Evolutionary conservation across 1,139 yeast species (phyloP).

Genomic region (Protomyces inouyei): DNA sequence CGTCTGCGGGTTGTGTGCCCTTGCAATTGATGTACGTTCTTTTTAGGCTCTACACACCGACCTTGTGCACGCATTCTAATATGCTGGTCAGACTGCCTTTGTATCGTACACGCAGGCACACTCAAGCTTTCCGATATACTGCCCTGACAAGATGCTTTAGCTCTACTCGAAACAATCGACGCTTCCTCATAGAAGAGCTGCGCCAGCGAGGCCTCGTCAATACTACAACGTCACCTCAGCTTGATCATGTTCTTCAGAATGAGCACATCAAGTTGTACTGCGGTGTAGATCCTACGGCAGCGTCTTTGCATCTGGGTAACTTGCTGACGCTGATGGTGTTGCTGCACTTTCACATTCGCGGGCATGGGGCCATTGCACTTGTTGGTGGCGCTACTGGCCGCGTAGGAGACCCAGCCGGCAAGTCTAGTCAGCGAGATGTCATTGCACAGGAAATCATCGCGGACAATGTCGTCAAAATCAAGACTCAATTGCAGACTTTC

Average conservation of each 20-base stretch:
- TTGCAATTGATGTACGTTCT: too few species aligned
- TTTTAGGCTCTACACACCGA: too few species aligned
- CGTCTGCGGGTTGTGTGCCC: too few species aligned
- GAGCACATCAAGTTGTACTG: constrained; percentile 60
- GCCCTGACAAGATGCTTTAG: too few species aligned
- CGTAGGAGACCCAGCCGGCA: constrained; percentile 96
- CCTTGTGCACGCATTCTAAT: too few species aligned
- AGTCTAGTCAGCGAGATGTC: constrained; percentile 64
- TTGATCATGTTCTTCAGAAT: neutral
- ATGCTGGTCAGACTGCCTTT: too few species aligned
- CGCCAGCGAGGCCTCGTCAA: constrained; percentile 17
- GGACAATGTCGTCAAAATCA: constrained; percentile 57
- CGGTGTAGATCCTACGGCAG: constrained; percentile 96
- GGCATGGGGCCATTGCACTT: constrained; percentile 73
- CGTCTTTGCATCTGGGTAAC: constrained; percentile 84
- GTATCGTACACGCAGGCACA: too few species aligned
- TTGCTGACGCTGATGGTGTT: constrained; percentile 78
- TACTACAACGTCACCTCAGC: constrained; percentile 7
- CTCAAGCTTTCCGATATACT: too few species aligned
- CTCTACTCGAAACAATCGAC: neutral
- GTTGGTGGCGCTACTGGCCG: constrained; percentile 97
- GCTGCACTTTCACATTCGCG: constrained; percentile 75
- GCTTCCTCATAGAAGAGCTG: neutral
- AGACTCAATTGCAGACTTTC: constrained; percentile 44
- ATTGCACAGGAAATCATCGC: constrained; percentile 52